phyloP scores from a whole-genome alignment of 495 filamentous ascomycete species.

The Podospora didyma region DNA sequence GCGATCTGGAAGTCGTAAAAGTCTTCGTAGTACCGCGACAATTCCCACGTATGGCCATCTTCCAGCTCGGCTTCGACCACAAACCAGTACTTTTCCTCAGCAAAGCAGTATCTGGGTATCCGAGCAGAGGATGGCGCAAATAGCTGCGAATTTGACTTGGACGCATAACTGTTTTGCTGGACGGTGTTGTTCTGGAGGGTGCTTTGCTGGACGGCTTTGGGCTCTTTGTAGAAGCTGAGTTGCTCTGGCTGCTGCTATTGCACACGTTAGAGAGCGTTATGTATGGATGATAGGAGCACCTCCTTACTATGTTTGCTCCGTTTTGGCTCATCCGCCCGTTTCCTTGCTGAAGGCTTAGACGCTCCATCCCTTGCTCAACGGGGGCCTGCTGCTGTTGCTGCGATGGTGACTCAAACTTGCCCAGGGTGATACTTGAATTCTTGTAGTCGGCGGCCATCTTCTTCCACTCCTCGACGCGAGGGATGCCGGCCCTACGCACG shows the following conservation, averaged over 20 bases:
- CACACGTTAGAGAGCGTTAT: background rate
- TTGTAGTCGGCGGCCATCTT: slow-evolving; percentile 99
- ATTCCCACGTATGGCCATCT: slow-evolving; percentile 86
- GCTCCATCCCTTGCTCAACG: slow-evolving; percentile 68
- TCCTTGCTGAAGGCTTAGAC: slow-evolving; percentile 65
- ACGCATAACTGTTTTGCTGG: slow-evolving; percentile 31
- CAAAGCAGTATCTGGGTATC: slow-evolving; percentile 92
- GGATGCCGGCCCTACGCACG: slow-evolving; percentile 83
- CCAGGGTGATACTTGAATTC: slow-evolving; percentile 94
- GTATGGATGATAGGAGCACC: no score
- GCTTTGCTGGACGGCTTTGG: slow-evolving; percentile 27
- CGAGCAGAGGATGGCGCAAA: slow-evolving; percentile 63
- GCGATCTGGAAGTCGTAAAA: slow-evolving; percentile 99
- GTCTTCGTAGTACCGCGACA: slow-evolving; percentile 92
- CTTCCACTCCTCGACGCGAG: slow-evolving; percentile 99
- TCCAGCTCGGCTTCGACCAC: slow-evolving; percentile 90
- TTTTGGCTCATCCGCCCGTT: slow-evolving; percentile 40
- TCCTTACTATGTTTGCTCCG: slow-evolving; percentile 42
- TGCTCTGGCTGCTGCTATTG: slow-evolving; percentile 12
- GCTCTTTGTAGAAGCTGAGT: slow-evolving; percentile 17
- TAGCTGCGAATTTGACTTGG: slow-evolving; percentile 41
- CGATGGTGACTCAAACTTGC: slow-evolving; percentile 69
- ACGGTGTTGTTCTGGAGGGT: slow-evolving; percentile 10
- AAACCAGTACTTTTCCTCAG: slow-evolving; percentile 98
- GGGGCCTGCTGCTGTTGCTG: slow-evolving; percentile 33